phyloP scores from a whole-genome alignment of 129 eudicot species.

The Escallonia rubra region DNA sequence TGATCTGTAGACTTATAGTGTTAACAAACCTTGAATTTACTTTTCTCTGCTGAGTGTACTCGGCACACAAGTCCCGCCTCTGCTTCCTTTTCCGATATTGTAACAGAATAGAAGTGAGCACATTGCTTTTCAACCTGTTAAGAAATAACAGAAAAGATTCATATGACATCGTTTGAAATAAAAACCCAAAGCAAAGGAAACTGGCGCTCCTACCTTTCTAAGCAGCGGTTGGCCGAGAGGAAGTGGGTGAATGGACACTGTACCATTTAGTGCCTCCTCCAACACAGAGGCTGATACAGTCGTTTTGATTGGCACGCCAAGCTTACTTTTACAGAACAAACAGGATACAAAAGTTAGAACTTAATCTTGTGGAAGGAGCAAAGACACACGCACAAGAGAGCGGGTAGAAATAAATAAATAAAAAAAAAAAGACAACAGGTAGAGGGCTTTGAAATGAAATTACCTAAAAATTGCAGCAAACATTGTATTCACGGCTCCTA shows the following conservation, averaged over 20 bases:
- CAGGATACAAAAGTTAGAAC: conserved; percentile 1
- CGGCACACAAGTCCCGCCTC: conserved; percentile 79
- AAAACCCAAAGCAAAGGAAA: not conserved
- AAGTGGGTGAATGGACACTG: conserved; percentile 53
- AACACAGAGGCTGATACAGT: conserved; percentile 87
- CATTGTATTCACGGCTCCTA: conserved; percentile 88
- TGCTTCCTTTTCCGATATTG: conserved; percentile 76
- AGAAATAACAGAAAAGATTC: conserved; percentile 9
- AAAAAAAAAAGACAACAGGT: conserved; percentile 1
- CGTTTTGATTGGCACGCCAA: conserved; percentile 92
- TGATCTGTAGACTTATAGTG: no score
- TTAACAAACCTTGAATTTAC: conserved; percentile 83
- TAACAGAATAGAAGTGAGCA: conserved; percentile 90
- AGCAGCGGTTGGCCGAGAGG: conserved; percentile 61
- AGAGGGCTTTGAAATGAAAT: conserved; percentile 9
- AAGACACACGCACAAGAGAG: not conserved
- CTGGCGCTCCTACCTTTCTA: conserved; percentile 52
- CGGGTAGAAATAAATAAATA: not conserved
- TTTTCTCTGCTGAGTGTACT: conserved; percentile 77
- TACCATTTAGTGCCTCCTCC: conserved; percentile 89
- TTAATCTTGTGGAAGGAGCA: not conserved
- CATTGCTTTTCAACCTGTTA: conserved; percentile 88
- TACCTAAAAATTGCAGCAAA: conserved; percentile 96
- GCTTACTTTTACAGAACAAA: conserved; percentile 47
- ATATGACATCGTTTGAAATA: conserved; percentile 8